Base-by-base conservation (phyloP, 805 yeast species). In the Brettanomyces custersianus region DNA sequence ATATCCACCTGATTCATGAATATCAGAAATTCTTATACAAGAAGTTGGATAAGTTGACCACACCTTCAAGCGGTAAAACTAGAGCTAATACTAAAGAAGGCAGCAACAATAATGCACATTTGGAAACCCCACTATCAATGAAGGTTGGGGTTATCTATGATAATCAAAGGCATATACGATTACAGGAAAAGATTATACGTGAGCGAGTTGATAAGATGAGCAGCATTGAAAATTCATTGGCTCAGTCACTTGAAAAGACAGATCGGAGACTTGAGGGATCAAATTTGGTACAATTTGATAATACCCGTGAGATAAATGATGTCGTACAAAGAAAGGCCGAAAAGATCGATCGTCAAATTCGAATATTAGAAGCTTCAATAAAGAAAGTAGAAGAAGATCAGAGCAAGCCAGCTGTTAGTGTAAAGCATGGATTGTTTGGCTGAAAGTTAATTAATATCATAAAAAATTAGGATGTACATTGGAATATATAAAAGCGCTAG, bases 291-390 rank as follows among this genome's bases (percentile, higher is more conserved):
- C 31, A 31, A 4, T 39, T 48, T 19, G 38, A 42, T 28, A 31
- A 34, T 17, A 13, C 41, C 13, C 20, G 40, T 15, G 36, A 37
- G n/a, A 23, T 45, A 13, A 31, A 17, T 0, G 49, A 51, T 34
- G 18, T 34, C 3, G 51, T 72, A 3, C 83, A 77, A 46, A 62
- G 64, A 29, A 65, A 74, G 45, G 76, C 85, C 0, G 96, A 86
- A 51, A 41, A 68, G 12, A 49, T 83, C 3, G 94, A 86, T 54
- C 81, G 80, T 43, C 77, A 78, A 34, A 57, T 87, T 15, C 58
- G 95, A 32, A 74, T 83, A 2, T 54, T 86, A 30, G 95, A 86
- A 50, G 57, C 63, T 29, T 68, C 86, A 0, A 45, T 68, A 34
- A 49, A 54, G 34, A 45, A 65, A 15, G 52, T 70, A 3, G 62